Evolutionary conservation across 768 basidiomycete species (phyloP).

Genomic region (Chalciporus piperatus): DNA sequence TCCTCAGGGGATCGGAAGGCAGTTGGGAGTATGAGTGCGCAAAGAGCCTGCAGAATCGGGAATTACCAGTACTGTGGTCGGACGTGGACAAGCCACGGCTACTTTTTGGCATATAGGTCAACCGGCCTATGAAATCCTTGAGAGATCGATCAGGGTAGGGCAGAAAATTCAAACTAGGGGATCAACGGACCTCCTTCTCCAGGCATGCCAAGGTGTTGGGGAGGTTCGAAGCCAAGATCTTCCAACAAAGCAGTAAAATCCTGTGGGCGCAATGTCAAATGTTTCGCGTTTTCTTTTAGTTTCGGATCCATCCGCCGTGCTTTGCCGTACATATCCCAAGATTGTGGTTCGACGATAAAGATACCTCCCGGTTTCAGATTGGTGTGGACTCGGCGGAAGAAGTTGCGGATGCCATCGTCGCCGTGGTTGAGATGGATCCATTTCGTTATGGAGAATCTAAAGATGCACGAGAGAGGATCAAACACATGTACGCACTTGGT

Average conservation of each 20-base stretch:
- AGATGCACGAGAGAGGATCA: neutral
- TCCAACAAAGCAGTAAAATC: constrained; percentile 56
- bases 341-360: constrained; percentile 81
- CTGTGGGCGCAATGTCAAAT: constrained; percentile 57
- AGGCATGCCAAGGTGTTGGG: constrained; percentile 46
- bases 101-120: constrained; percentile 55
- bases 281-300: constrained; percentile 59
- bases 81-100: neutral
- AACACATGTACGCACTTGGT: neutral
- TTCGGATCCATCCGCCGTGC: constrained; percentile 65
- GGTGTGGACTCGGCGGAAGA: constrained; percentile 62
- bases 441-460: constrained; percentile 73
- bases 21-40: neutral
- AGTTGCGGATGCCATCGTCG: constrained; percentile 64
- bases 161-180: no score
- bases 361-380: constrained; percentile 60
- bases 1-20: no score
- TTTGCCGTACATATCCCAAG: constrained; percentile 82
- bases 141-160: constrained; percentile 1
- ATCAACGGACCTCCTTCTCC: constrained; percentile 61
- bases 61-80: neutral
- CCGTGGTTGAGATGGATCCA: constrained; percentile 89
- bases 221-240: constrained; percentile 60
- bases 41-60: neutral
- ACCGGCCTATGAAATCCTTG: constrained; percentile 40